Evolutionary conservation across 257 asterid genomes (phyloP).

Genomic region (Fraxinus pennsylvanica): DNA sequence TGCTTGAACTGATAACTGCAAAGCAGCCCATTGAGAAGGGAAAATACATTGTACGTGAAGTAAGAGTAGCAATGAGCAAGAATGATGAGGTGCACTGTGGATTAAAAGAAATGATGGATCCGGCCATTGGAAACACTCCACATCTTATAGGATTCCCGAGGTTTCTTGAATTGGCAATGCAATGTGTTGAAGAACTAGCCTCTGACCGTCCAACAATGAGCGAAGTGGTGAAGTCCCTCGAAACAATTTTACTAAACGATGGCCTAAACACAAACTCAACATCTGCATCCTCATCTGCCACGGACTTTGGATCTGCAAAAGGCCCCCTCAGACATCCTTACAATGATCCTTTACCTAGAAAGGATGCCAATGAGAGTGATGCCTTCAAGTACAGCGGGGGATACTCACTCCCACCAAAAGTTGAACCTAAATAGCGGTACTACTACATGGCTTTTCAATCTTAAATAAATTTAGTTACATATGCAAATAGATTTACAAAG

Average conservation of each 20-base stretch:
- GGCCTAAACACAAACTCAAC: slow-evolving; percentile 69
- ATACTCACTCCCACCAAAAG: slow-evolving; percentile 47
- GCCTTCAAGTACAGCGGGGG: slow-evolving; percentile 59
- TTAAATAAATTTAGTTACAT: slow-evolving; percentile 10
- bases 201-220: slow-evolving; percentile 85
- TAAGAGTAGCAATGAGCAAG: slow-evolving; percentile 51
- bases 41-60: slow-evolving; percentile 79
- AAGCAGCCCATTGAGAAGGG: slow-evolving; percentile 90
- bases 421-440: slow-evolving; percentile 45
- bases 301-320: slow-evolving; percentile 61
- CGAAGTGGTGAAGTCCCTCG: slow-evolving; percentile 77
- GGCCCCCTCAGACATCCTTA: slow-evolving; percentile 52
- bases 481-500: slow-evolving; percentile 16
- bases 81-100: slow-evolving; percentile 65
- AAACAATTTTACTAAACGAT: slow-evolving; percentile 64
- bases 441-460: slow-evolving; percentile 5
- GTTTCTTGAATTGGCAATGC: slow-evolving; percentile 78
- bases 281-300: slow-evolving; percentile 77
- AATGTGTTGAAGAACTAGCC: slow-evolving; percentile 86
- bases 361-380: slow-evolving; percentile 38
- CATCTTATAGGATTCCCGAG: slow-evolving; percentile 57
- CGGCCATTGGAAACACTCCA: slow-evolving; percentile 46
- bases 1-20: slow-evolving; percentile 85
- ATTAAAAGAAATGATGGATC: slow-evolving; percentile 62
- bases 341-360: slow-evolving; percentile 41